These are phyloP conservation scores for Suillus placidus DNA, from an alignment of 768 basidiomycete genomes.

Conservation along the genomic window DNA sequence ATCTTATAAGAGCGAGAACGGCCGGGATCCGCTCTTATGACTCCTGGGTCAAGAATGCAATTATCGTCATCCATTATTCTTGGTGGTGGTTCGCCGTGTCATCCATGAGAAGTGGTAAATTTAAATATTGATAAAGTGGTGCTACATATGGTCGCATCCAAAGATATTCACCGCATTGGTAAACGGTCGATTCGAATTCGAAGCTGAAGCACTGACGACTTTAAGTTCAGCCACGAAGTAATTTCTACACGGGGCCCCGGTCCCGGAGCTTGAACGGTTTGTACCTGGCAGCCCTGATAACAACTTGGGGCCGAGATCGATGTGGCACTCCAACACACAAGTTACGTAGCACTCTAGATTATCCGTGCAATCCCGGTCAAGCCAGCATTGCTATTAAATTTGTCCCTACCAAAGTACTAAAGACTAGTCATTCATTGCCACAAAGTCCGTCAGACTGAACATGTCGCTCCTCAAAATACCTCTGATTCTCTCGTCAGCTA, in stretches of 20 bases:
- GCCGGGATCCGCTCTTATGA: not conserved
- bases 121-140: not conserved
- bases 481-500: constrained; percentile 43
- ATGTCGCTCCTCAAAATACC: constrained; percentile 43
- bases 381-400: too few species aligned
- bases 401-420: too few species aligned
- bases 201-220: not conserved
- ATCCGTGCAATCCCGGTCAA: not conserved
- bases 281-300: not conserved
- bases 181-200: not conserved
- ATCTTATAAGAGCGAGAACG: not conserved
- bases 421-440: not conserved
- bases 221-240: too few species aligned
- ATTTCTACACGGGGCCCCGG: not conserved
- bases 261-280: not conserved
- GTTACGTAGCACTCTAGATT: too few species aligned
- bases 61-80: not conserved
- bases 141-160: too few species aligned
- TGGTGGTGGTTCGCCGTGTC: not conserved
- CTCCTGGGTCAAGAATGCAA: not conserved
- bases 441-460: constrained; percentile 2
- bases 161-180: too few species aligned
- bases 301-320: not conserved
- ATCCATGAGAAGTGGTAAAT: not conserved
- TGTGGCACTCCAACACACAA: too few species aligned